A percentile compares a stretch with the other conserved stretches of the same genome.
Evolutionary conservation across 441 rosid genomes (phyloP).

Genomic region (Syzygium syzygioides): DNA sequence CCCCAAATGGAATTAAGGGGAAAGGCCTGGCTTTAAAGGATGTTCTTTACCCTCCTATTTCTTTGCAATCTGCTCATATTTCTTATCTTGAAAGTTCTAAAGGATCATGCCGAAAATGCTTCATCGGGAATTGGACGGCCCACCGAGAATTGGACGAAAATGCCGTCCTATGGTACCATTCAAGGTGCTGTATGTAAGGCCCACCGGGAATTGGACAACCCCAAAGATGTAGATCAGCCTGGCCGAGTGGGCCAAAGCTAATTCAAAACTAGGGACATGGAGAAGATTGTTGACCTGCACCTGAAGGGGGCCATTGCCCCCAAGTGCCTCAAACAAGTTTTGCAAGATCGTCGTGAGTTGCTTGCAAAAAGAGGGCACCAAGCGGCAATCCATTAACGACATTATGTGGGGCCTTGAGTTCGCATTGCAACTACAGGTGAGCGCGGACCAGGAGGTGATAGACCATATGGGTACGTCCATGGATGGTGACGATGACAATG

Average conservation of each 20-base stretch:
- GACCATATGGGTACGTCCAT: constrained; percentile 3
- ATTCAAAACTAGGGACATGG: constrained; percentile 21
- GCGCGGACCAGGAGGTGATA: not conserved
- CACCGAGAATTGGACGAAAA: too few species aligned
- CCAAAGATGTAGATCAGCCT: constrained; percentile 21
- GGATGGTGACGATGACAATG: constrained; percentile 29
- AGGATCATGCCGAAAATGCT: too few species aligned
- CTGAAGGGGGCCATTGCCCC: constrained; percentile 23
- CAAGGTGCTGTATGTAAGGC: constrained; percentile 45
- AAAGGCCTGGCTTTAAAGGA: too few species aligned
- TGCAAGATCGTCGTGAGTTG: constrained; percentile 37
- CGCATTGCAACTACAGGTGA: constrained; percentile 40
- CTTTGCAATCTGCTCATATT: too few species aligned
- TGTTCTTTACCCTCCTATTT: too few species aligned
- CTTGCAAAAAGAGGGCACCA: constrained; percentile 25
- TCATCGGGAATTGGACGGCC: too few species aligned
- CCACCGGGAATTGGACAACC: constrained; percentile 10
- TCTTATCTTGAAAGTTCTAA: too few species aligned
- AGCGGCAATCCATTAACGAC: constrained; percentile 43
- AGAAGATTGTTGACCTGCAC: constrained; percentile 34
- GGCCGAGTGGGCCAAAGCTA: constrained; percentile 34
- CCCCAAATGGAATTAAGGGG: too few species aligned
- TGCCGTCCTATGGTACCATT: constrained; percentile 25
- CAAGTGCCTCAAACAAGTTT: constrained; percentile 29
- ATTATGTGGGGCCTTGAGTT: constrained; percentile 45